Conservation (phyloP, 1,284 basidiomycete genomes). For the Papiliotrema flavescens region DNA sequence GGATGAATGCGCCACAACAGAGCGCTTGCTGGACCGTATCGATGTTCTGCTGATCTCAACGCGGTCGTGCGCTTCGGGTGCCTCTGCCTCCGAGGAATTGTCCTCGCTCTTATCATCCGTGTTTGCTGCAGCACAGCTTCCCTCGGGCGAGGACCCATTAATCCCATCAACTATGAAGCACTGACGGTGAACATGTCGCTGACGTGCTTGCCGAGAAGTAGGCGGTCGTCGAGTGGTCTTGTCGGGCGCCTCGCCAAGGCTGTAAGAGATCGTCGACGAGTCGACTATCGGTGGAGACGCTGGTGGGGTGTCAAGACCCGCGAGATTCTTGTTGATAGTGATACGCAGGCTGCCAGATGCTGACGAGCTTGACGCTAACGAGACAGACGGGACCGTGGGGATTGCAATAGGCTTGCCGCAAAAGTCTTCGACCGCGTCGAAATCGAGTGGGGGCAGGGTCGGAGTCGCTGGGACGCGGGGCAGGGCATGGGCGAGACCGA, state of each 20-base stretch:
- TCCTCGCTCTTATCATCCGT: not conserved
- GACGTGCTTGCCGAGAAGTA: not conserved
- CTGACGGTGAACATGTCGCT: not conserved
- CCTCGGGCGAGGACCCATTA: not conserved
- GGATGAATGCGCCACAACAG: not conserved
- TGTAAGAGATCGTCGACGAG: not conserved
- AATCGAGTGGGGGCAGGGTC: too few species aligned
- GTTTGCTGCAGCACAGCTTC: not conserved
- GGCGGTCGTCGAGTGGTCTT: not conserved
- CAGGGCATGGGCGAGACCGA: too few species aligned
- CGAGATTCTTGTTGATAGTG: not conserved
- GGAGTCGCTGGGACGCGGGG: too few species aligned
- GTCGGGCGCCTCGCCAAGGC: not conserved
- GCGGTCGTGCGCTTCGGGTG: not conserved
- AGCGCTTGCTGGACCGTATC: not conserved
- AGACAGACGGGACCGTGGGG: too few species aligned
- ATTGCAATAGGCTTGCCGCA: too few species aligned
- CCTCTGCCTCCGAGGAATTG: not conserved
- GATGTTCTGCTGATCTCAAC: not conserved
- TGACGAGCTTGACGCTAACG: too few species aligned
- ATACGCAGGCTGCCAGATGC: too few species aligned
- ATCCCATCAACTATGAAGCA: not conserved
- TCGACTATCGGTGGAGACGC: not conserved
- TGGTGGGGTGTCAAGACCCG: not conserved
- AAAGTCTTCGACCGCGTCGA: too few species aligned